These are phyloP conservation scores for Astrothelium macrocarpum DNA, from an alignment of 495 filamentous ascomycete species.

Conservation along the genomic window DNA sequence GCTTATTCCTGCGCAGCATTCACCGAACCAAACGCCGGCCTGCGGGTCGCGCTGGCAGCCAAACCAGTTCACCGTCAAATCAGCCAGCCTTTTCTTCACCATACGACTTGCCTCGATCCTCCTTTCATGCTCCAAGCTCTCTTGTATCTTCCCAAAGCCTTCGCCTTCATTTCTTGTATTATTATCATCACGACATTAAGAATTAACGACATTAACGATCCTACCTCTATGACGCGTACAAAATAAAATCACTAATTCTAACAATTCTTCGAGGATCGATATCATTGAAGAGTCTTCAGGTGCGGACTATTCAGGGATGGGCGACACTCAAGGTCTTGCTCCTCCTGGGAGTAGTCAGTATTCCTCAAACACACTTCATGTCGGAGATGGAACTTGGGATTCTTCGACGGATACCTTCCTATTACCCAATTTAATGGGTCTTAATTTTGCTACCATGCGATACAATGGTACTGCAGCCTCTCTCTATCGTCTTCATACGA, in stretches of 20 bases:
- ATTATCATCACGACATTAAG: not conserved
- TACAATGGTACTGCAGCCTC: constrained; percentile 68
- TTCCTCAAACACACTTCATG: constrained; percentile 68
- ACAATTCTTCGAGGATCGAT: not conserved
- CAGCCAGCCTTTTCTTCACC: not conserved
- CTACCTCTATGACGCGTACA: not conserved
- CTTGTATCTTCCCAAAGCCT: not conserved
- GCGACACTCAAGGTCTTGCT: constrained; percentile 29
- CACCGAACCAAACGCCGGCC: not conserved
- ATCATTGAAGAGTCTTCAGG: not conserved
- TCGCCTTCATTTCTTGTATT: not conserved
- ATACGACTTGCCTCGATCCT: not conserved
- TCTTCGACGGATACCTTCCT: constrained; percentile 73
- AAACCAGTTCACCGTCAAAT: not conserved
- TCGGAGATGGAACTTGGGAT: constrained; percentile 93
- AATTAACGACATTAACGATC: not conserved
- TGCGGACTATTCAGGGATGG: not conserved
- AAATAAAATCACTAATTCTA: not conserved
- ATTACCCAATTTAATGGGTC: constrained; percentile 71
- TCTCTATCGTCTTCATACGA: not conserved
- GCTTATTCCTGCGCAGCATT: not conserved
- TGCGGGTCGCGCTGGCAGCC: not conserved
- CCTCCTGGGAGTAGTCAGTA: constrained; percentile 76
- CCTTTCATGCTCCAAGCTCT: not conserved
- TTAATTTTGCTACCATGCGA: constrained; percentile 89